phyloP scores from a whole-genome alignment of 1,139 yeast genomes.

The Kurtzmaniella quercitrusa region DNA sequence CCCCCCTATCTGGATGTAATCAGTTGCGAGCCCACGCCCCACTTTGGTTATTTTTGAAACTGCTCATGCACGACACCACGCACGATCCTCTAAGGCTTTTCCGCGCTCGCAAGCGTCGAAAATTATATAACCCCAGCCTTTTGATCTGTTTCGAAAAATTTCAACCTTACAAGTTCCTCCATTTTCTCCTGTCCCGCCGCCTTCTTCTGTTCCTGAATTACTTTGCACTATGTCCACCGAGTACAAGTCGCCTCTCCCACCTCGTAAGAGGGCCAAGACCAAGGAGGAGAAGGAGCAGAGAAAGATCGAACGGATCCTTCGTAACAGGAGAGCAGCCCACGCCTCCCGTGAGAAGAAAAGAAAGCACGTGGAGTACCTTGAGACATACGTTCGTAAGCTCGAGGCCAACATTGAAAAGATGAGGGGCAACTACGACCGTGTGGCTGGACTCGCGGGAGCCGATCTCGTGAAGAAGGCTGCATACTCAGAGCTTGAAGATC shows the following conservation, averaged over 20 bases:
- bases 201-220: not conserved
- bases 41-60: conserved; percentile 1
- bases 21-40: conserved; percentile 1
- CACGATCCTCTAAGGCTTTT: not conserved
- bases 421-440: conserved; percentile 17
- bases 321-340: conserved; percentile 96
- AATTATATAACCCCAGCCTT: not conserved
- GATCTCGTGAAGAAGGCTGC: conserved; percentile 9
- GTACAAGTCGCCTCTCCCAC: conserved; percentile 62
- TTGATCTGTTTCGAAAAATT: not conserved
- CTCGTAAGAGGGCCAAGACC: conserved; percentile 94
- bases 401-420: conserved; percentile 33
- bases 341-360: conserved; percentile 96
- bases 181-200: not conserved
- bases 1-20: not conserved
- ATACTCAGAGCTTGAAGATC: conserved; percentile 16
- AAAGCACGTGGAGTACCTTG: conserved; percentile 83
- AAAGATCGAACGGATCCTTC: conserved; percentile 82
- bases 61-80: conserved; percentile 2
- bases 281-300: conserved; percentile 97
- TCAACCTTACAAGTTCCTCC: conserved; percentile 1
- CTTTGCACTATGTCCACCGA: conserved; percentile 7
- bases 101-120: not conserved
- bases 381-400: conserved; percentile 52
- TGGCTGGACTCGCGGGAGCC: conserved; percentile 7